Percentiles rank a stretch among this genome's conserved stretches.
Conservation (phyloP, 2,329 filamentous ascomycete genomes). For the Monosporascus sp. region DNA sequence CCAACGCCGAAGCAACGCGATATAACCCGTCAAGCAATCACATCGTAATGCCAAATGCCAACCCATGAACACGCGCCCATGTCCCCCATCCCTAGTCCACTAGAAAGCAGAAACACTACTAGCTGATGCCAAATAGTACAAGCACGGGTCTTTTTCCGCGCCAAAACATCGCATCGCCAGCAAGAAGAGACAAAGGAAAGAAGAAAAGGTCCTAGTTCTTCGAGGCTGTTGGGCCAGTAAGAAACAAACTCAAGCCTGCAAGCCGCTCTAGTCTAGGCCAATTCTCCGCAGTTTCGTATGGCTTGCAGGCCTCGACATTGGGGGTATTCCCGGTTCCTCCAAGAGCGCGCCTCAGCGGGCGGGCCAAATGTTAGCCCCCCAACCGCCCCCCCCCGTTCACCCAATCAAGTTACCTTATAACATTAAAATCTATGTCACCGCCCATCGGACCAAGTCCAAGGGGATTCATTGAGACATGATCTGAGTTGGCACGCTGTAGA, state of each 20-base stretch:
- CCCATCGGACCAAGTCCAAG: slow-evolving; percentile 32
- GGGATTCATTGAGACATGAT: slow-evolving; percentile 30
- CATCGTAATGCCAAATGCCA: neutral
- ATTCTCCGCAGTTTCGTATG: too few relatives aligned
- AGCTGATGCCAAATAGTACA: neutral
- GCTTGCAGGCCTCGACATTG: too few relatives aligned
- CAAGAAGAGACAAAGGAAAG: neutral
- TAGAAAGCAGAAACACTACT: neutral
- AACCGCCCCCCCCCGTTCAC: too few relatives aligned
- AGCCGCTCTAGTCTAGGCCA: neutral
- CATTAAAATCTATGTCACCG: slow-evolving; percentile 36
- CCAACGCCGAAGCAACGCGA: neutral
- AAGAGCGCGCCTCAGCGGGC: too few relatives aligned
- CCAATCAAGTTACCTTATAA: slow-evolving; percentile 24
- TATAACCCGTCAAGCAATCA: neutral
- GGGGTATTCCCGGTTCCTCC: too few relatives aligned
- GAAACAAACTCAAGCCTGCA: slow-evolving; percentile 1
- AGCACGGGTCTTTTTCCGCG: neutral
- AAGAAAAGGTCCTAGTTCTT: neutral
- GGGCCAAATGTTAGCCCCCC: too few relatives aligned
- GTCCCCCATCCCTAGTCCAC: neutral
- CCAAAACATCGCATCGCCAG: neutral
- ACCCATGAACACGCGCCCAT: neutral
- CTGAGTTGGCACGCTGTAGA: slow-evolving; percentile 40
- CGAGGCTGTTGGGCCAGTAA: too few relatives aligned